Evolutionary conservation across 495 filamentous ascomycete genomes (phyloP), one percentile per base, ranked within the genome.

Genomic region (Penicillium silybi): DNA sequence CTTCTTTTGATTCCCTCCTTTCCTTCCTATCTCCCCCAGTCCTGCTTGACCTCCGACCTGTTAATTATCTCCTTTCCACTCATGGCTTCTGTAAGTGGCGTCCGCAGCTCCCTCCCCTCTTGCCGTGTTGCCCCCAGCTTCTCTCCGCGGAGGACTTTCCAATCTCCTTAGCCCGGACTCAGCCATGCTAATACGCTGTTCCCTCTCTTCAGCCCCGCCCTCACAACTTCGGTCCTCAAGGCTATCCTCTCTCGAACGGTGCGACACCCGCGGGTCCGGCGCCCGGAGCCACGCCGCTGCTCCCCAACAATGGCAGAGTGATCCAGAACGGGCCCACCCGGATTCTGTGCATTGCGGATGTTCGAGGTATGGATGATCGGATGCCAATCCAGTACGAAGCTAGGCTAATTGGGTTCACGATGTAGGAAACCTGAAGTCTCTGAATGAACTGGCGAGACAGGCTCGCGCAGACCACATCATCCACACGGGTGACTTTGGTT

Each of bases 401-500:
- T 17, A 49, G 29, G 34, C 53, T 66, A 59, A 66, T 59, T 46
- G 39, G 6, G 39, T 22, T 23, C 40, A 68, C 54, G 58, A 60
- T 45, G 56, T 54, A 98, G 93, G 95, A 66, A 96, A 96, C 67
- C 79, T 99, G 46, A 85, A 85, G 71, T 97, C 93, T 52, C 78
- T 99, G 59, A 99, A 99, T 74, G 91, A 97, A 37, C 84, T 97
- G 47, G 95, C 95, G 51, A 91, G 86, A 67, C 84, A 91, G 63
- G 93, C 95, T 46, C 86, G 86, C 62, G 93, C 93, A 47, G 90
- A 96, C 71, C 87, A 95, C 68, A 95, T 99, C 62, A 88, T 99
- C 56, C 93, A 99, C 71, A 97, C 95, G 29, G 95, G 95, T 65
- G 95, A 99, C 66, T 99, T 99, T 66, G 95, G 95, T 47, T 99